Conservation (phyloP, 495 filamentous ascomycete species). For the Hypoxylon lenormandii region DNA sequence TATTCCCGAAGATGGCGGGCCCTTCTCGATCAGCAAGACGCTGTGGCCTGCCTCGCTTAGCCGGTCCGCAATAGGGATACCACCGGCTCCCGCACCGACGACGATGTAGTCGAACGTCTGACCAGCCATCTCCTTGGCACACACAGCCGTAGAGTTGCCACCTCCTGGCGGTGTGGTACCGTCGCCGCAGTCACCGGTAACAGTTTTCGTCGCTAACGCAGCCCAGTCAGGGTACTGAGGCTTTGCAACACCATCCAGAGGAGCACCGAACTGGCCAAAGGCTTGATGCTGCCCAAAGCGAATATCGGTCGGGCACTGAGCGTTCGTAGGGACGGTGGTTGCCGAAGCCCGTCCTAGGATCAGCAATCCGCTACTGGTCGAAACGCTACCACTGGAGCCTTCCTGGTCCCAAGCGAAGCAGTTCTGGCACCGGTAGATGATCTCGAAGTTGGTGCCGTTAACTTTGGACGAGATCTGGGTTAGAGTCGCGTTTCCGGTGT, state of each 20-base stretch:
- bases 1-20: constrained; percentile 69
- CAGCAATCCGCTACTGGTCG: constrained; percentile 53
- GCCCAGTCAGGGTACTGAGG: constrained; percentile 65
- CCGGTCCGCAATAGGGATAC: constrained; percentile 73
- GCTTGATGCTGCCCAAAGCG: constrained; percentile 56
- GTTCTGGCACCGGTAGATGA: constrained; percentile 72
- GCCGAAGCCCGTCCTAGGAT: constrained; percentile 62
- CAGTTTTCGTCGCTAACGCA: constrained; percentile 53
- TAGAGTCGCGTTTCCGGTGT: constrained; percentile 69
- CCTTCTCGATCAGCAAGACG: constrained; percentile 82
- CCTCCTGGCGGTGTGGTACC: constrained; percentile 35
- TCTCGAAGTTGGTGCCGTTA: constrained; percentile 65
- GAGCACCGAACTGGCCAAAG: constrained; percentile 59
- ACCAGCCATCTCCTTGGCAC: constrained; percentile 54
- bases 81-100: constrained; percentile 74
- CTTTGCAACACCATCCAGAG: constrained; percentile 58
- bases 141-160: constrained; percentile 47
- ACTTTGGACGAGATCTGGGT: constrained; percentile 68
- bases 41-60: constrained; percentile 82
- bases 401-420: constrained; percentile 72
- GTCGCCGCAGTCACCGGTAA: constrained; percentile 55
- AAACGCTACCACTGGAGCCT: constrained; percentile 56
- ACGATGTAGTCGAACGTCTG: constrained; percentile 75
- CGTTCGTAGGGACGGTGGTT: constrained; percentile 48
- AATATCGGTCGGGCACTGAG: constrained; percentile 53